Conservation (phyloP, 139 green algal species). For the Ostreobium quekettii region DNA sequence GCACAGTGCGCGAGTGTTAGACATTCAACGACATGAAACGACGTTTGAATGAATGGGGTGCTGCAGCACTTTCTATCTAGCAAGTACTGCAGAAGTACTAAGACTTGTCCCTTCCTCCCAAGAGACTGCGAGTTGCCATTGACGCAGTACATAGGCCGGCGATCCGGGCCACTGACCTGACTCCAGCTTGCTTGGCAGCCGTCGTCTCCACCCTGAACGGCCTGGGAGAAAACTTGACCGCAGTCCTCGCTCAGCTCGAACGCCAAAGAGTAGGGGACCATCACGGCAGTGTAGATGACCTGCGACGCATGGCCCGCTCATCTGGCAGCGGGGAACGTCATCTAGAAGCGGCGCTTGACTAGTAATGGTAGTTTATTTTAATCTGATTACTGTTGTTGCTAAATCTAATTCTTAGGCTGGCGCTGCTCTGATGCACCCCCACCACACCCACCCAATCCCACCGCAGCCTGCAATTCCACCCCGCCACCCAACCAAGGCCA, state of each 20-base stretch:
- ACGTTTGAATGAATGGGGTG: neutral
- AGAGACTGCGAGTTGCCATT: neutral
- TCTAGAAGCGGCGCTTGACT: no score
- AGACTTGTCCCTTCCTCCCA: neutral
- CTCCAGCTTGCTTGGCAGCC: neutral
- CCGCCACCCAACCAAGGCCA: no score
- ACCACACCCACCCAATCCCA: no score
- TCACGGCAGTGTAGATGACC: slow-evolving; percentile 19
- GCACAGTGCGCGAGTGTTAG: no score
- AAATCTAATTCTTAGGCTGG: no score
- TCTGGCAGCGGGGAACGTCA: neutral
- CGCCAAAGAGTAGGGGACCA: slow-evolving; percentile 19
- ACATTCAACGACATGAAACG: neutral
- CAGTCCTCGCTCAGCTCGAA: slow-evolving; percentile 16
- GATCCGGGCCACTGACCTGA: neutral
- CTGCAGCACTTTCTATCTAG: neutral
- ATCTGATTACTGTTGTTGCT: no score
- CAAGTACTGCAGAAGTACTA: neutral
- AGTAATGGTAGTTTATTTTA: no score
- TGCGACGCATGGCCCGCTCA: neutral
- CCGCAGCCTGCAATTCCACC: no score
- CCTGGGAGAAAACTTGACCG: no score
- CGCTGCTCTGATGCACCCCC: no score
- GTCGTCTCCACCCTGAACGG: neutral
- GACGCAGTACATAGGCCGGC: neutral